A percentile compares a stretch with the other conserved stretches of the same genome.
These are phyloP conservation scores for Rhamnella rubrinervis DNA, from an alignment of 331 rosid genomes.

Conservation along the genomic window DNA sequence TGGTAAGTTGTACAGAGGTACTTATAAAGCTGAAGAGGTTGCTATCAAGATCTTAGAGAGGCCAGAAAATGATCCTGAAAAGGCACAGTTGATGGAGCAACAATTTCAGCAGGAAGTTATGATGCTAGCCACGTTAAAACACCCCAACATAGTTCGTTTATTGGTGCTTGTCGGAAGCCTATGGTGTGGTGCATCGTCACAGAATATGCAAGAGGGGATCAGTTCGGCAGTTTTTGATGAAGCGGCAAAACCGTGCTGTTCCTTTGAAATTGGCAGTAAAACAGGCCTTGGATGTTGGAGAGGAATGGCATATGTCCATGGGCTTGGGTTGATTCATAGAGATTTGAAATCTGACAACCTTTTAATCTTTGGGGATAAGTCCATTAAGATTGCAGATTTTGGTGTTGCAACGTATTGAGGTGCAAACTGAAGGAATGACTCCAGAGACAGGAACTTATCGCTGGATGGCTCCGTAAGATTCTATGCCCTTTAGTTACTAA, in stretches of 20 bases:
- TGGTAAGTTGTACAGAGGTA: slow-evolving; percentile 42
- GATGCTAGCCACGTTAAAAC: slow-evolving; percentile 41
- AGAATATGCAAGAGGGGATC: slow-evolving; percentile 45
- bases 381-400: slow-evolving; percentile 46
- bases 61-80: slow-evolving; percentile 37
- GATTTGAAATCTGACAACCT: slow-evolving; percentile 46
- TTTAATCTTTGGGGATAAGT: slow-evolving; percentile 30
- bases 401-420: slow-evolving; percentile 49
- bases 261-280: slow-evolving; percentile 36
- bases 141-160: slow-evolving; percentile 42
- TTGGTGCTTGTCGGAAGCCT: slow-evolving; percentile 38
- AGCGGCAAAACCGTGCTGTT: slow-evolving; percentile 34
- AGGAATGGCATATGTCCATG: slow-evolving; percentile 47
- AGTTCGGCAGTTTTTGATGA: slow-evolving; percentile 35
- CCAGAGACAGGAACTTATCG: slow-evolving; percentile 44
- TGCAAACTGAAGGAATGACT: slow-evolving; percentile 35
- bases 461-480: slow-evolving; percentile 53
- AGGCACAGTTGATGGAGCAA: slow-evolving; percentile 32
- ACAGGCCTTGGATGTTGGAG: slow-evolving; percentile 45
- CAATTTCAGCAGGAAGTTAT: slow-evolving; percentile 48
- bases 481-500: neutral
- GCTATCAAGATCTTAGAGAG: slow-evolving; percentile 40
- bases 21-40: slow-evolving; percentile 37
- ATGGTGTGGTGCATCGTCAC: slow-evolving; percentile 42
- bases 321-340: slow-evolving; percentile 40